Base-by-base conservation (phyloP, 2,329 filamentous ascomycete species). In the Ascochyta rabiei region DNA sequence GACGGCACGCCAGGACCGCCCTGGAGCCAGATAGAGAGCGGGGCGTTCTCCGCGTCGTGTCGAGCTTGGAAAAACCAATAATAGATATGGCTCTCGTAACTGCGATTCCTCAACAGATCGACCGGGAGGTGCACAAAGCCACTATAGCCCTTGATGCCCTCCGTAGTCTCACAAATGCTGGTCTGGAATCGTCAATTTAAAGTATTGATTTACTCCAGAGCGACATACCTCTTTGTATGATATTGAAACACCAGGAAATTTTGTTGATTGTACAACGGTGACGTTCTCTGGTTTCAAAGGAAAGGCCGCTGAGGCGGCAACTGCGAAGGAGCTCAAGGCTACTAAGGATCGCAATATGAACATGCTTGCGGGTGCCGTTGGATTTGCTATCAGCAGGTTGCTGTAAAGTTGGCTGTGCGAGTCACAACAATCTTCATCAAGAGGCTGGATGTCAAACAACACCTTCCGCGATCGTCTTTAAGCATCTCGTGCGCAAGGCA, bases 41-140 rank as follows among this genome's bases (percentile, higher is more conserved):
- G 62, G 0, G 60, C 48, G 19, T 54, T 59, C 15, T 54, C 43
- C 19, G 58, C 53, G 24, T 61, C 44, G 7, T 63, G 55, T 5
- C 62, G 55, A 19, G 60, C 56, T 37, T 65, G 50, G 42, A 65
- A 60, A 43, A 56, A 63, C 62, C 58, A 65, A 45, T 61, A 65
- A 45, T 59, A 63, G 19, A 60, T 63, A 42, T 51, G 59, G 18
- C 53, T 54, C 19, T 66, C 57, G 46, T 64, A 60, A 15, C 47
- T 38, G 12, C 49, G 37, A 9, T 44, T 39, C 16, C 56, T 53
- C 3, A 42, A 49, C 7, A 16, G 46, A 34, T 54, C 48, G 3
- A 48, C 42, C 1, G 81, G 81, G 4, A 85, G 72, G 65, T 82
- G 77, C n/a, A 85, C 79, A 56, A 84, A 85, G 33, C 83, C 83